Base-by-base conservation (phyloP, 2,329 filamentous ascomycete genomes). In the Ophiostoma sp. region DNA sequence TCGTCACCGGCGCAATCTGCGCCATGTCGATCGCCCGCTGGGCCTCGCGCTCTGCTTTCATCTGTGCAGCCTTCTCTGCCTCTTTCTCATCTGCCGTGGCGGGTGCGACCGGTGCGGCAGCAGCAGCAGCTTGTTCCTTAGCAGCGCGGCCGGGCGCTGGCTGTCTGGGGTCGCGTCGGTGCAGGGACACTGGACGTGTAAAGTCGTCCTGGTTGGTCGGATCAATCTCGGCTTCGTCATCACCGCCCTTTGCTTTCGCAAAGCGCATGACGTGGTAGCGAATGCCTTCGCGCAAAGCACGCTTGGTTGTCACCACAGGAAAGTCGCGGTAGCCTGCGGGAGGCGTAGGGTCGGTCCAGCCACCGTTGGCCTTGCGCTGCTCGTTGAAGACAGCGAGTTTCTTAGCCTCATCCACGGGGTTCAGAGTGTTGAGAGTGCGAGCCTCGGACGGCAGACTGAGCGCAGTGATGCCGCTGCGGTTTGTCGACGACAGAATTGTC, bases 201-300 rank as follows among this genome's bases (percentile, higher is more conserved):
- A 98, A 99, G 66, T 96, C 88, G 5, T 88, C 82, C 72, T 94
- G 88, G 73, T 89, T 80, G 40, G 82, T 82, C 2, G 87, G 85
- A 75, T 98, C 89, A 70, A 92, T 89, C 71, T 81, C 81, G 27
- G 76, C 77, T 9, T 78, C 74, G 64, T 70, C 72, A 11, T 74
- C 71, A 62, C 87, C 79, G n/a, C 75, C 80, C 71, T 82, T 83
- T 74, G 84, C 81, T 71, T 89, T 84, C 69, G 79, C 76, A 73
- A 99, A 88, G 73, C 91, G 89, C 82, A 97, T 93, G 71, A 96
- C 86, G 76, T 99, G 95, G 75, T 93, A 88, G 65, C 94, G 90
- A 69, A 96, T 80, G 5, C 90, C 91, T 73, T 95, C 89, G 68
- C 91, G 84, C 65, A 97, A 78, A 9, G 89, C 87, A 74, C 89